These are phyloP conservation scores for Salisapilia sapeloensis DNA, from an alignment of 352 stramenopile species.

Conservation along the genomic window DNA sequence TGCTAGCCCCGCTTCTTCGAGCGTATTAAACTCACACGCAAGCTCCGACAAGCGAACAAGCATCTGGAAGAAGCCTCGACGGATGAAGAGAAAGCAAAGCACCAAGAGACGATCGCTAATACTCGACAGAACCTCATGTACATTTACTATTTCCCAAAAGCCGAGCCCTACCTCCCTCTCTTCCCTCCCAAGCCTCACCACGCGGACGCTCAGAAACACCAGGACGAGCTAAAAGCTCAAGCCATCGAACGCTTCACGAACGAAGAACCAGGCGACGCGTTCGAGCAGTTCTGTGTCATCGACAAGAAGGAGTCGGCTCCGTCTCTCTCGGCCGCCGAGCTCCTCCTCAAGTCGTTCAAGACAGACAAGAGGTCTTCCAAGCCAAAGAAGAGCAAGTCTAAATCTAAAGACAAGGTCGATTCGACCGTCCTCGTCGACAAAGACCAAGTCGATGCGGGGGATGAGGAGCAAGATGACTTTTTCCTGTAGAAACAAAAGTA, in stretches of 20 bases:
- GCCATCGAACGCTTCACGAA: slow-evolving; percentile 32
- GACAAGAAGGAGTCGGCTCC: slow-evolving; percentile 13
- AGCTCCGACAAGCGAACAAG: slow-evolving; percentile 38
- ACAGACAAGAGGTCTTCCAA: slow-evolving; percentile 40
- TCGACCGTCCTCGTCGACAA: slow-evolving; percentile 10
- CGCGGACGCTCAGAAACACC: slow-evolving; percentile 24
- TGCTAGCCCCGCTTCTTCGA: slow-evolving; percentile 62
- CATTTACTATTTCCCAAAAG: slow-evolving; percentile 68
- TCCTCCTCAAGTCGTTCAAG: slow-evolving; percentile 43
- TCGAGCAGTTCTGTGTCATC: slow-evolving; percentile 62
- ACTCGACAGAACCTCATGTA: slow-evolving; percentile 59
- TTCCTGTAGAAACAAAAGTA: too few species aligned
- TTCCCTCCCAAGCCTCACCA: slow-evolving; percentile 36
- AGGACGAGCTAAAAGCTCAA: slow-evolving; percentile 19
- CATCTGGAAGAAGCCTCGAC: slow-evolving; percentile 21
- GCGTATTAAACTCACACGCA: slow-evolving; percentile 72
- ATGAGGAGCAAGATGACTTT: slow-evolving; percentile 48
- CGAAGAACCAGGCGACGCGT: slow-evolving; percentile 35
- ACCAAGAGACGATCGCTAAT: slow-evolving; percentile 20
- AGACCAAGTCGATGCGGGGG: slow-evolving; percentile 10
- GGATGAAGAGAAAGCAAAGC: slow-evolving; percentile 13
- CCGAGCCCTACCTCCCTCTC: slow-evolving; percentile 48
- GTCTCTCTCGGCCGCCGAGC: slow-evolving; percentile 11
- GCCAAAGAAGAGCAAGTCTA: slow-evolving; percentile 40
- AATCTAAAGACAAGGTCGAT: slow-evolving; percentile 23